Evolutionary conservation across 495 filamentous ascomycete species (phyloP), one percentile per base, ranked within the genome.

Genomic region (Darksidea phi): DNA sequence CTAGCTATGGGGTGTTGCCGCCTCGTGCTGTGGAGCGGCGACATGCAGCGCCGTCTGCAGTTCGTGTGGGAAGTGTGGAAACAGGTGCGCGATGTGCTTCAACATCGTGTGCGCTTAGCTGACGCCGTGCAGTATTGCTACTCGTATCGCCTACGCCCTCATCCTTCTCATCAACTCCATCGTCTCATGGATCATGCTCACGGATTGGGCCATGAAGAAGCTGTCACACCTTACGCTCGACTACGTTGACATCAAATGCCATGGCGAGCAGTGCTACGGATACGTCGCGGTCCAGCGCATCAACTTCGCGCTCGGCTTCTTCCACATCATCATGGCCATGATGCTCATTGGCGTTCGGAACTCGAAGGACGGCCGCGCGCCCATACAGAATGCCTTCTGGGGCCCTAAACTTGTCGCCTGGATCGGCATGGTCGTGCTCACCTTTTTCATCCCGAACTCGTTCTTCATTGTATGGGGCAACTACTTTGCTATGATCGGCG

Each of bases 391-490:
- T 76, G 94, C 91, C 34, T 95, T 88, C 73, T 95, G 91, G 91
- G 91, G 91, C 17, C 85, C 88, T 1, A 90, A 91, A 71, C 79
- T 96, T 58, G 82, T 97, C 57, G 80, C 85, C 52, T 98, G 94
- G 94, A 63, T 97, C 23, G 80, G 75, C 11, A 80, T 98, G 57
- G 87, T 97, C 49, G 90, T 96, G 41, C 71, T 91, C 54, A 95
- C 91, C 26, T 97, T 97, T 79, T 85, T 98, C 67, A 96, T 98
- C 57, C 94, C 94, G 42, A 90, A 98, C 72, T 73, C 76, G 53
- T 97, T 98, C 84, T 98, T 97, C 80, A 85, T 95, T 72, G 83
- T 91, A 56, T 98, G 92, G 84, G 94, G 95, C 54, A 91, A 95
- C 74, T 97, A 96, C 73, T 84, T 97, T 67, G 87, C 94, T 42